Conservation (phyloP, 139 green algal species). For the Tetraselmis striata region DNA sequence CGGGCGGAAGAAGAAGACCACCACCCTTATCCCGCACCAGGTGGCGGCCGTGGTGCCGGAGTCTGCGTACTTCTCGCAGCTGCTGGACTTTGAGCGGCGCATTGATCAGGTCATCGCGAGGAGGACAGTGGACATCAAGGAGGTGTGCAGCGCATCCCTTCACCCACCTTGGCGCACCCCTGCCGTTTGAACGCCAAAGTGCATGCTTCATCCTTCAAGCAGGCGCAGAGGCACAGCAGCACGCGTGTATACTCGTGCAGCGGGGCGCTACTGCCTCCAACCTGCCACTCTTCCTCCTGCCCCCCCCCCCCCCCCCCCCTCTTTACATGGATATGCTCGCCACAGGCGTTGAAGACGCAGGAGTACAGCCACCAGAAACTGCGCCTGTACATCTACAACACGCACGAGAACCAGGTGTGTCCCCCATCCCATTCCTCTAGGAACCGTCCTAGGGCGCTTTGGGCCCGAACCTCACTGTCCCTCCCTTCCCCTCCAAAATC, state of each 20-base stretch:
- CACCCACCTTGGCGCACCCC: neutral
- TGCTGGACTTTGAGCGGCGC: slow-evolving; percentile 57
- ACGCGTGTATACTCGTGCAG: slow-evolving; percentile 10
- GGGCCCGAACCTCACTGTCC: neutral
- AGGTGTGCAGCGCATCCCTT: slow-evolving; percentile 19
- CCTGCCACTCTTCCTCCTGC: too few relatives aligned
- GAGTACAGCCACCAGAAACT: slow-evolving; percentile 32
- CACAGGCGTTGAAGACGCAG: slow-evolving; percentile 20
- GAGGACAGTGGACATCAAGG: slow-evolving; percentile 58
- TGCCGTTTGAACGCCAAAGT: slow-evolving; percentile 6
- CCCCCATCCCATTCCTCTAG: slow-evolving; percentile 1
- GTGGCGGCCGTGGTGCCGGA: slow-evolving; percentile 49
- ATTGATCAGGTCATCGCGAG: slow-evolving; percentile 48
- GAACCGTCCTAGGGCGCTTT: too few relatives aligned
- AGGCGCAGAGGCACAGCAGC: neutral
- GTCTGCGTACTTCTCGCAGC: slow-evolving; percentile 46
- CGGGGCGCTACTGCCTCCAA: neutral
- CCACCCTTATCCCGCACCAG: slow-evolving; percentile 1
- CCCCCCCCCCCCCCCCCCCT: too few relatives aligned
- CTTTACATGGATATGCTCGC: too few relatives aligned
- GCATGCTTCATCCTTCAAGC: neutral
- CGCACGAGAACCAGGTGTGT: slow-evolving; percentile 26
- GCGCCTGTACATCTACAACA: slow-evolving; percentile 52
- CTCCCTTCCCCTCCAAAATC: neutral
- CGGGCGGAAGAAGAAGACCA: neutral